These are phyloP conservation scores for Fusarium foetens DNA, from an alignment of 2,329 filamentous ascomycete species.

Conservation along the genomic window DNA sequence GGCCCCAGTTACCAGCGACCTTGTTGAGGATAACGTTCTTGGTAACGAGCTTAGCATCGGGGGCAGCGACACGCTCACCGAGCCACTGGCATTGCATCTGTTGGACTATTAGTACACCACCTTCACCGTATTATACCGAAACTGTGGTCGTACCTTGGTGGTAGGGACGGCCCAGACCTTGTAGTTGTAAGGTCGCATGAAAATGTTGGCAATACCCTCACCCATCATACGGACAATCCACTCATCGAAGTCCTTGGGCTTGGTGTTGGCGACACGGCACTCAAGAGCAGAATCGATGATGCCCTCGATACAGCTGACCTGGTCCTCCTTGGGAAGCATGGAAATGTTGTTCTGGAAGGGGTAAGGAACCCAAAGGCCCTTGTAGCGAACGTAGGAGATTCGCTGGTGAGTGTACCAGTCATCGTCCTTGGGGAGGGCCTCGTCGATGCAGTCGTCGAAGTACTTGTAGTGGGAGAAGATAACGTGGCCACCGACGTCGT, in stretches of 20 bases:
- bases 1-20: conserved; percentile 96
- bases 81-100: conserved; percentile 99
- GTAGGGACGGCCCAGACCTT: conserved; percentile 99
- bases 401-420: conserved; percentile 99
- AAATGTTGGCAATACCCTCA: conserved; percentile 87
- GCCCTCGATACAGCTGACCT: conserved; percentile 92
- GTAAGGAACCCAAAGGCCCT: conserved; percentile 96
- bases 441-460: conserved; percentile 98
- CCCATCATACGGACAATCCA: conserved; percentile 97
- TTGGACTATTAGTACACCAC: conserved; percentile 16
- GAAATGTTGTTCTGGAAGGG: conserved; percentile 99
- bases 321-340: conserved; percentile 96
- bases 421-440: conserved; percentile 90
- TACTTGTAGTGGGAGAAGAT: conserved; percentile 99
- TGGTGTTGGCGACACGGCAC: conserved; percentile 84
- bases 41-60: conserved; percentile 92
- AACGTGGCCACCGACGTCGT: conserved; percentile 97
- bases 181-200: conserved; percentile 99
- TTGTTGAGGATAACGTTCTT: conserved; percentile 96
- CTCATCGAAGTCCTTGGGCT: conserved; percentile 97
- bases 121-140: not conserved
- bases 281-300: conserved; percentile 95
- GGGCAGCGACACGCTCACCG: conserved; percentile 96
- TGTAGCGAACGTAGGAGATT: conserved; percentile 98
- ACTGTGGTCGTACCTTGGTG: conserved; percentile 74